phyloP scores from a whole-genome alignment of 176 grass and related monocot species.

The Phoenix roebelenii region DNA sequence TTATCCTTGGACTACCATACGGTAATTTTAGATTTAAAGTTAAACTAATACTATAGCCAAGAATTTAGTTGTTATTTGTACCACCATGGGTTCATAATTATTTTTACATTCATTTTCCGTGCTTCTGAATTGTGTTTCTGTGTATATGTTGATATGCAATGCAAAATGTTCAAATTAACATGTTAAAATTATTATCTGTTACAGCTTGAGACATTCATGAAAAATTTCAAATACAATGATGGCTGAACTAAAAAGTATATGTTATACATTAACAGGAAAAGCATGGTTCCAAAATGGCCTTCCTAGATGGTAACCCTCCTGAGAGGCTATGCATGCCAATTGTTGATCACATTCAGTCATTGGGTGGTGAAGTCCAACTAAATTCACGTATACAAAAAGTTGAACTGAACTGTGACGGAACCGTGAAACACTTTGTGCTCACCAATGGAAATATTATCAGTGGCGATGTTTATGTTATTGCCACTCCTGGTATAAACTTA shows the following conservation, averaged over 20 bases:
- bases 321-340: slow-evolving; percentile 94
- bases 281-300: slow-evolving; percentile 96
- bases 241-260: not conserved
- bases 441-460: slow-evolving; percentile 61
- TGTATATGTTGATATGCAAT: no score
- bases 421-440: slow-evolving; percentile 76
- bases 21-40: no score
- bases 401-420: slow-evolving; percentile 80
- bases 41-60: no score
- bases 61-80: no score
- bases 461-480: slow-evolving; percentile 91
- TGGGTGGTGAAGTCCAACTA: slow-evolving; percentile 80
- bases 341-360: slow-evolving; percentile 71
- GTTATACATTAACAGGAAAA: slow-evolving; percentile 57
- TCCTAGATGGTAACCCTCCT: slow-evolving; percentile 95
- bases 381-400: slow-evolving; percentile 88
- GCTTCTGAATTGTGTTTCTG: no score
- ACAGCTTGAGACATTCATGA: no score
- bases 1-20: no score
- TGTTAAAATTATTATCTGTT: no score
- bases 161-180: no score
- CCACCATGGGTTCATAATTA: no score
- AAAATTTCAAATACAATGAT: no score
- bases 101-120: no score
- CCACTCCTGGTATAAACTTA: slow-evolving; percentile 56